phyloP scores from a whole-genome alignment of 352 stramenopile genomes.

The Albugo laibachii region DNA sequence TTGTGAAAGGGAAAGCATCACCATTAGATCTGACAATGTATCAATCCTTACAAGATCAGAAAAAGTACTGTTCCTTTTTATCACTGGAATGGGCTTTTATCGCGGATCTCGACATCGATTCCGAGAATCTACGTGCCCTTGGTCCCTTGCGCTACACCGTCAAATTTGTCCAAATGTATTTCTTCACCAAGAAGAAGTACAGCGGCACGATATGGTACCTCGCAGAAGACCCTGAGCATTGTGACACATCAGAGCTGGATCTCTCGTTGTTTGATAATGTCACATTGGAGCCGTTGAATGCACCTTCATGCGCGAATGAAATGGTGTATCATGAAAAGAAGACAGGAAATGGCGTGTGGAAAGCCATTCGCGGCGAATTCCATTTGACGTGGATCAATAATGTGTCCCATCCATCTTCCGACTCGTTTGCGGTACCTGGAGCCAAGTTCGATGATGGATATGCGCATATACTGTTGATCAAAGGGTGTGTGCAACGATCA shows the following conservation, averaged over 20 bases:
- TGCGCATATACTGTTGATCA: slow-evolving; percentile 9
- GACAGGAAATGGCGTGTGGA: slow-evolving; percentile 11
- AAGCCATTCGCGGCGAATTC: slow-evolving; percentile 23
- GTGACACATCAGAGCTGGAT: background rate
- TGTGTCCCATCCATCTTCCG: slow-evolving; percentile 21
- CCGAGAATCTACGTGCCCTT: slow-evolving; percentile 43
- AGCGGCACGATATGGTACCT: slow-evolving; percentile 37
- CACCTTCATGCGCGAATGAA: background rate
- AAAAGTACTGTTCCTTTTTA: slow-evolving; percentile 51
- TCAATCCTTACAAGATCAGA: slow-evolving; percentile 19
- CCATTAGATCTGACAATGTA: slow-evolving; percentile 45
- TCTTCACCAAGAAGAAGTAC: slow-evolving; percentile 31
- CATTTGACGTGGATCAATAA: slow-evolving; percentile 46
- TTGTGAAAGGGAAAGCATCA: slow-evolving; percentile 36
- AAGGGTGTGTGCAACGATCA: slow-evolving; percentile 5
- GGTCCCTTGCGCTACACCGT: slow-evolving; percentile 47
- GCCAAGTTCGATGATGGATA: slow-evolving; percentile 22
- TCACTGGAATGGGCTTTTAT: slow-evolving; percentile 75
- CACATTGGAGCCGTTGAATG: slow-evolving; percentile 2
- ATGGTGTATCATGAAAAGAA: slow-evolving; percentile 5
- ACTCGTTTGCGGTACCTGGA: slow-evolving; percentile 22
- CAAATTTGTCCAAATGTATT: slow-evolving; percentile 27
- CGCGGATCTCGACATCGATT: slow-evolving; percentile 62
- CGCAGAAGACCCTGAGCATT: slow-evolving; percentile 13
- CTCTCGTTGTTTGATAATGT: slow-evolving; percentile 6